Conservation (phyloP, 225 moss, liverwort and hornwort species). For the Pleurozium schreberi region DNA sequence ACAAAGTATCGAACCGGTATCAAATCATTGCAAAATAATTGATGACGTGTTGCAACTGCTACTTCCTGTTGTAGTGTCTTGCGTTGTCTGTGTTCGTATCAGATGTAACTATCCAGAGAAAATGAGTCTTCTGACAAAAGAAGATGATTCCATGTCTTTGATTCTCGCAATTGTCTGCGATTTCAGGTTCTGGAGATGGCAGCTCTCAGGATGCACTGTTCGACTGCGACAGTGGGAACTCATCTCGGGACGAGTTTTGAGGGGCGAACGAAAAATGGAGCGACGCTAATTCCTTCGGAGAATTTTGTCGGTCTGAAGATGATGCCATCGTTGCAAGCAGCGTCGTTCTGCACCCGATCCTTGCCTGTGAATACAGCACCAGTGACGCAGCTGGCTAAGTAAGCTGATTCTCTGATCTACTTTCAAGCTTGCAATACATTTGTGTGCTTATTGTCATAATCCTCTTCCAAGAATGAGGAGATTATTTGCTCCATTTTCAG, state of each 20-base stretch:
- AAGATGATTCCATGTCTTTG: neutral
- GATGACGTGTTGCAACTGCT: neutral
- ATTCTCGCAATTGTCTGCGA: neutral
- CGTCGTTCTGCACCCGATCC: neutral
- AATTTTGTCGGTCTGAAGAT: conserved; percentile 4
- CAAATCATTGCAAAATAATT: neutral
- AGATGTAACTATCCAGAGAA: neutral
- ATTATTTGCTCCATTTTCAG: neutral
- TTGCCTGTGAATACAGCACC: neutral
- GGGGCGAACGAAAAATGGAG: neutral
- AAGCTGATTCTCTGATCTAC: neutral
- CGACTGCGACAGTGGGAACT: neutral
- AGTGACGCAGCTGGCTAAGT: neutral
- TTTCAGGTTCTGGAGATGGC: neutral
- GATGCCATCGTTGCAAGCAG: conserved; percentile 3
- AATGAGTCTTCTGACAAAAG: neutral
- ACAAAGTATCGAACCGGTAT: too few species aligned
- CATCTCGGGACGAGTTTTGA: neutral
- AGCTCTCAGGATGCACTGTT: conserved; percentile 5
- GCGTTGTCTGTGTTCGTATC: neutral
- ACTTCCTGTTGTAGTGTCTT: neutral
- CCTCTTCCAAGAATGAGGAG: neutral
- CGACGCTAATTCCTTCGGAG: neutral
- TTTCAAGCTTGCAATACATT: neutral
- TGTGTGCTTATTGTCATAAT: neutral